Evolutionary conservation across 345 rosid species (phyloP).

Genomic region (Lepidium didymum): DNA sequence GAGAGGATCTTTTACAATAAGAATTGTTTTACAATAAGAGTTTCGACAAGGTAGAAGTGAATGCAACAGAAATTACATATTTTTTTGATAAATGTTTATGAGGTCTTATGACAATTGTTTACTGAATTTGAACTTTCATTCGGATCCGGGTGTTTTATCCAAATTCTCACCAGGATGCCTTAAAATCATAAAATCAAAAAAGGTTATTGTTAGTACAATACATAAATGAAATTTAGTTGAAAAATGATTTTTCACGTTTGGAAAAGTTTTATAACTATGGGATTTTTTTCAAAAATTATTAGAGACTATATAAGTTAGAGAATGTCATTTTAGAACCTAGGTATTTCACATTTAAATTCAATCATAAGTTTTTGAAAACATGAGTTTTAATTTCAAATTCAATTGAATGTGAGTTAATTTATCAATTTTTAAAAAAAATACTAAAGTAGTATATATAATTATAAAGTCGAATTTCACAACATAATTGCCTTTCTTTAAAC

Average conservation of each 20-base stretch:
- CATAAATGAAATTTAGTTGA: too few relatives aligned
- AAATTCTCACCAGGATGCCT: background rate
- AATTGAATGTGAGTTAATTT: background rate
- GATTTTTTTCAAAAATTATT: background rate
- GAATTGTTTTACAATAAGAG: background rate
- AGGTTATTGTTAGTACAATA: background rate
- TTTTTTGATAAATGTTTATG: background rate
- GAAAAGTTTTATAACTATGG: background rate
- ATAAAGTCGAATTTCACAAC: too few relatives aligned
- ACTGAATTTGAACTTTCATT: background rate
- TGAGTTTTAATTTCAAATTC: background rate
- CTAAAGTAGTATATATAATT: too few relatives aligned
- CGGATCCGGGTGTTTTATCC: background rate
- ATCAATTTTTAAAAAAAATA: too few relatives aligned
- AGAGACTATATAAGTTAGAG: too few relatives aligned
- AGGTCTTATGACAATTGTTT: background rate
- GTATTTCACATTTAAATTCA: too few relatives aligned
- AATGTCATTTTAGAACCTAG: too few relatives aligned
- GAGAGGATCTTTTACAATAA: too few relatives aligned
- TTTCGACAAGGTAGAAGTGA: background rate
- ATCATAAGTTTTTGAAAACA: too few relatives aligned
- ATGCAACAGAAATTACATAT: constrained; percentile 9
- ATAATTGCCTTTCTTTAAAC: too few relatives aligned
- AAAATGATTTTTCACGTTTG: background rate
- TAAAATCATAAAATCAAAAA: background rate